A percentile compares a stretch with the other conserved stretches of the same genome.
Evolutionary conservation across 306 rosid species (phyloP).

Genomic region (Cyamopsis tetragonoloba): DNA sequence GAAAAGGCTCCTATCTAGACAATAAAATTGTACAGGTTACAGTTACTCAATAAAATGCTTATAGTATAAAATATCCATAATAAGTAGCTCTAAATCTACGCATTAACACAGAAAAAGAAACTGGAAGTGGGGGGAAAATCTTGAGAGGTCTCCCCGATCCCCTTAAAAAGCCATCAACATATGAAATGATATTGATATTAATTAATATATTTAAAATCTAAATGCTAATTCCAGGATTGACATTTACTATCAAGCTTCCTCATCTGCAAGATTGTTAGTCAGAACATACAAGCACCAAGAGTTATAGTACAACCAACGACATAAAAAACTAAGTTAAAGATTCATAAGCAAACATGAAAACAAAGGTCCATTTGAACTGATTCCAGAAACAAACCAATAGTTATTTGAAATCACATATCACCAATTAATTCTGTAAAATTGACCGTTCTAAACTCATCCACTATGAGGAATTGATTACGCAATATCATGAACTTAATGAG

Average conservation of each 20-base stretch:
- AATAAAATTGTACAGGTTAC: slow-evolving; percentile 25
- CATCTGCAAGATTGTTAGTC: not conserved
- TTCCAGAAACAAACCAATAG: not conserved
- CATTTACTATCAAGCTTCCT: not conserved
- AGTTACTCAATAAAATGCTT: not conserved
- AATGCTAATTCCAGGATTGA: not conserved
- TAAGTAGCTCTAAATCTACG: not conserved
- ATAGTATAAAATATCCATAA: not conserved
- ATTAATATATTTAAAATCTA: not conserved
- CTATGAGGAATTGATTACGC: not conserved
- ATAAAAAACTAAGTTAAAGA: not conserved
- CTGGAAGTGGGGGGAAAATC: not conserved
- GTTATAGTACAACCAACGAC: not conserved
- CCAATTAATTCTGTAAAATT: not conserved
- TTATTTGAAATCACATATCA: too few relatives aligned
- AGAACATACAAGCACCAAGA: not conserved
- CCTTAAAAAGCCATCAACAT: not conserved
- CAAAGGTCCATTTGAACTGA: not conserved
- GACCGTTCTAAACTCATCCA: not conserved
- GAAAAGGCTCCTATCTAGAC: slow-evolving; percentile 70
- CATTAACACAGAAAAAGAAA: not conserved
- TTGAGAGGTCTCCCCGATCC: not conserved
- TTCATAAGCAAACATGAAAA: not conserved
- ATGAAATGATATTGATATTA: not conserved
- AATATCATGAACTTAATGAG: not conserved